Base-by-base conservation (phyloP, 2,329 filamentous ascomycete genomes). In the Penicillium fuscoglaucum region DNA sequence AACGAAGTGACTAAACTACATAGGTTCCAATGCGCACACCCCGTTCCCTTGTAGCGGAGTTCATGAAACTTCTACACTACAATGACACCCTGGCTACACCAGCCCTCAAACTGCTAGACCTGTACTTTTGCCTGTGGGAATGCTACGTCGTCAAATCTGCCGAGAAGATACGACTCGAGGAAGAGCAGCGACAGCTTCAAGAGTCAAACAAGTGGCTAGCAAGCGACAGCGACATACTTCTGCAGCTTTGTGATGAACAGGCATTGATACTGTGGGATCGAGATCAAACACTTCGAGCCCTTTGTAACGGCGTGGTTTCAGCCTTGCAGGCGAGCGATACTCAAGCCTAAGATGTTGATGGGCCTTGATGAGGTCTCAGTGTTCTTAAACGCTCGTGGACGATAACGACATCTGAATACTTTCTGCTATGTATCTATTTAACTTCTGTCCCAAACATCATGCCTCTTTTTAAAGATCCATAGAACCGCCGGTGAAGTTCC, bases 91-190 rank as follows among this genome's bases (percentile, higher is more conserved):
- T 51, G 6, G 31, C 47, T 26, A 40, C 29, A 17, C 31, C 47
- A 44, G 54, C 45, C 29, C 43, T 57, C 17, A 39, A 52, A 31
- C 21, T 52, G n/a, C 48, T 57, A 19, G 48, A 57, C 43, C 12
- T 52, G 7, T 31, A 31, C 29, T 31, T 31, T 1, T 31, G 29
- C 10, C 29, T 31, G 12, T 31, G 29, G 10, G 29, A 31, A 31
- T 31, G 29, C 3, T 31, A 31, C 3, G 3, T 31, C 1, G 29
- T 31, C 12, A 31, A 31, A 13, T 31, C 29, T 31, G 29, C 29
- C 29, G 29, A 13, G 29, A 31, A 31, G 29, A 31, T 31, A 31
- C 33, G 33, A 19, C 31, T 57, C 2, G 48, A 57, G 41, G 33
- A 52, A 1, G 48, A 57, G 37, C 19, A 45, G 21, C n/a, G 33